Evolutionary conservation across 1,139 yeast genomes (phyloP).

Genomic region (Saccharomyces hybrid): DNA sequence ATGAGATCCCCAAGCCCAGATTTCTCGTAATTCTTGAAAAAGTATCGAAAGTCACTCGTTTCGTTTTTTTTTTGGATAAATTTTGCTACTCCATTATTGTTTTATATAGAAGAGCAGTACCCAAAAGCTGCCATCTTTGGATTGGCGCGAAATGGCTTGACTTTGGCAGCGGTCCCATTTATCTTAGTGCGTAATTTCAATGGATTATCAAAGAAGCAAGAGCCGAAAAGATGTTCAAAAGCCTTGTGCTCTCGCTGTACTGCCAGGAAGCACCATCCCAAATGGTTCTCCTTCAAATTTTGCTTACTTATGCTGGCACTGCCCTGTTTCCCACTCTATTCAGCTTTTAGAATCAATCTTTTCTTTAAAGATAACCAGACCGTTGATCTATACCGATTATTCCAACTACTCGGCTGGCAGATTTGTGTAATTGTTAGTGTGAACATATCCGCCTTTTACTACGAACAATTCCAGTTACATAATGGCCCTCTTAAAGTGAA

Average conservation of each 20-base stretch:
- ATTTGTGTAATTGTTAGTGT: neutral
- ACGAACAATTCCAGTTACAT: neutral
- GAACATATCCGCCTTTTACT: neutral
- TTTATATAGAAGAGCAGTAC: neutral
- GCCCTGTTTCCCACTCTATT: neutral
- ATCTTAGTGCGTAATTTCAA: neutral
- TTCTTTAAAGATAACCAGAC: neutral
- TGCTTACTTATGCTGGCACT: neutral
- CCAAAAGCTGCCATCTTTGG: neutral
- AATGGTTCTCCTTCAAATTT: neutral
- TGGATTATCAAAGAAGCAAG: neutral
- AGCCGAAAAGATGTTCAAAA: neutral
- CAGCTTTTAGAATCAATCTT: neutral
- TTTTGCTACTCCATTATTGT: neutral
- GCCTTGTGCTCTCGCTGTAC: neutral
- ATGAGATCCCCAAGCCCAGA: neutral
- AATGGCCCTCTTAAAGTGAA: neutral
- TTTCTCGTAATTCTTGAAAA: neutral
- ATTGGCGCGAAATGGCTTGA: neutral
- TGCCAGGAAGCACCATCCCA: neutral
- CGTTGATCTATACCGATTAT: neutral
- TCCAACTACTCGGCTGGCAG: neutral
- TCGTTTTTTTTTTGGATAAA: neutral
- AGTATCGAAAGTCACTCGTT: neutral
- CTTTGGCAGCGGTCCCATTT: neutral